Evolutionary conservation across 768 basidiomycete genomes (phyloP), one percentile per base, ranked within the genome.

Genomic region (Suillus discolor): DNA sequence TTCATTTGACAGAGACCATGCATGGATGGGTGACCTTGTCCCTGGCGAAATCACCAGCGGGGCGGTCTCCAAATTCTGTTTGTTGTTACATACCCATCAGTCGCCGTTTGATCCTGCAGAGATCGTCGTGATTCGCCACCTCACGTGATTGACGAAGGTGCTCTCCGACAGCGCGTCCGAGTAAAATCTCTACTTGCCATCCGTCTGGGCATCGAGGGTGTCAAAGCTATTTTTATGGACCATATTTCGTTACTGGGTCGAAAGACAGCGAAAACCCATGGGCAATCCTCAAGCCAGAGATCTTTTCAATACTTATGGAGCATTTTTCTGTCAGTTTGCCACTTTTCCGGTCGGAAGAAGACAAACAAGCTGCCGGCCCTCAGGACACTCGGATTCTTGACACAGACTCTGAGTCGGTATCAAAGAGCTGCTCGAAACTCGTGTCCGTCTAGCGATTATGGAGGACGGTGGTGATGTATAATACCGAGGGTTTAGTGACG

Each of bases 381-480:
- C 92, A 95, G 76, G 97, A 99, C 76, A 98, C 96, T 12, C 85
- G 85, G 62, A 97, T 99, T 68, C 79, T 99, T 31, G 97, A 98
- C 70, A 93, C 91, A 4, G 97, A 99, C 75, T 91, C 92, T 25
- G 97, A 99, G 77, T 93, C 94, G 4, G 94, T 99, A 96, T 99
- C 71, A 99, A 99, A 77, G 97, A 99, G 75, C 76, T 99, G 45
- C 81, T 99, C 60, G 97, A 98, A 74, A 99, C 96, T 3, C 82
- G 97, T 16, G 95, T 99, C 20, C 82, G 97, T 63, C 97, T 97
- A 6, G 93, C 96, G 6, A 99, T 99, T 66, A 96, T 96, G 93
- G 97, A 99, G 76, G 97, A 99, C 64, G 97, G 97, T 0, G 97
- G 97, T 2, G 97, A 99, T 75, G 96, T 99, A 65, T 97, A 99